Base-by-base conservation (phyloP, 176 grass and related monocot species). In the Carex littledalei region DNA sequence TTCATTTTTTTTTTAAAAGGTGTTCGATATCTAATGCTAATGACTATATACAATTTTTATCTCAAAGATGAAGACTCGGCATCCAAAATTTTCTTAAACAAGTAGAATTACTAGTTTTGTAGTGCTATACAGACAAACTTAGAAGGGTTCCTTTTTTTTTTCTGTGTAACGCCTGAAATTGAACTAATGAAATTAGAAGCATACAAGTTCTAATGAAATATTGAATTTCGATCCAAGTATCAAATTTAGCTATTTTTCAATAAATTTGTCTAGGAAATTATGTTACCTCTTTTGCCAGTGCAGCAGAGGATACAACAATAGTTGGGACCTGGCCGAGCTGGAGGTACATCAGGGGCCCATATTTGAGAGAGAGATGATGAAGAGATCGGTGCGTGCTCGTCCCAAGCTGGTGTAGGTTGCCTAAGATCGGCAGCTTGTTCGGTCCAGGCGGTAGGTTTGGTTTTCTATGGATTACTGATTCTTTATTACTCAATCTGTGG, bases 361-460 rank as follows among this genome's bases (percentile, higher is more conserved):
- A 68, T 43, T n/a, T 15, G 14, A 39, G 76, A 12, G 85, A 66
- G 16, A 86, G 58, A 37, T 58, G 5, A 21, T 66, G 63, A 16
- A 86, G 85, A 17, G 77, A 65, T 26, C 52, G 20, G 50, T 86
- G 85, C 29, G 32, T 59, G 47, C 39, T 73, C 16, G 39, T 31
- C 32, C 85, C 63, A 4, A 86, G 77, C 39, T 86, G 85, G 21
- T 65, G 85, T 52, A 86, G 77, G 63, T 86, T 86, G 45, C 85
- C 85, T 12, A 86, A 54, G 5, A 86, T 0, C 14, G 63, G 85
- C 8, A 79, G 35, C 31, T 73, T 58, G n/a, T 63, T 86, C 14
- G 85, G 85, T n/a, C 77, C 47, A 22, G 85, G 63, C 3, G 85
- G 85, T 14, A 86, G 61, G 45, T 67, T 67, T 52, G 16, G 8